These are phyloP conservation scores for Phytophthora podocarpi DNA, from an alignment of 352 stramenopile species.

Conservation along the genomic window DNA sequence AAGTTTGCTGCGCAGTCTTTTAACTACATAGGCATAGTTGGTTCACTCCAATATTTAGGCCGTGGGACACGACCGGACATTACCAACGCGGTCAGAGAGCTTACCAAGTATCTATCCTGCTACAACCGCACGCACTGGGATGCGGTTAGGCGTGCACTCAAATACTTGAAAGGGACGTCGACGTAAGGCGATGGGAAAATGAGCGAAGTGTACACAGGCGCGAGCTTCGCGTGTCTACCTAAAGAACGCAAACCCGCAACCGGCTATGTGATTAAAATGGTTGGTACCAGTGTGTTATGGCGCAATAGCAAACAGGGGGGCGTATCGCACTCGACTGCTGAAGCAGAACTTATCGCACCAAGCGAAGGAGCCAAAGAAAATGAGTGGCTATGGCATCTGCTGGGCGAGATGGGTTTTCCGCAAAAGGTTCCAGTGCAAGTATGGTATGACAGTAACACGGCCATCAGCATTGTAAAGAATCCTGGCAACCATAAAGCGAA, in stretches of 20 bases:
- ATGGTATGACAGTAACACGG: neutral
- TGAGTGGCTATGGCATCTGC: neutral
- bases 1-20: slow-evolving; percentile 25
- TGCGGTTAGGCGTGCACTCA: slow-evolving; percentile 5
- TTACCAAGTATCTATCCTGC: neutral
- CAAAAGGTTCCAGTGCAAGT: slow-evolving; percentile 1
- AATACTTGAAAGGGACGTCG: slow-evolving; percentile 17
- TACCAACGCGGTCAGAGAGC: neutral
- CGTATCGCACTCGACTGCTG: neutral
- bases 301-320: slow-evolving; percentile 4
- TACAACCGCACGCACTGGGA: no score
- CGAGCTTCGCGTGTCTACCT: slow-evolving; percentile 15
- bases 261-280: slow-evolving; percentile 3
- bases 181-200: slow-evolving; percentile 4
- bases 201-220: slow-evolving; percentile 1
- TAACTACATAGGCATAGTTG: slow-evolving; percentile 10
- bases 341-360: neutral
- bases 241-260: slow-evolving; percentile 17
- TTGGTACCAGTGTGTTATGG: neutral
- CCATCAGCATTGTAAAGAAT: no score
- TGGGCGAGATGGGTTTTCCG: neutral
- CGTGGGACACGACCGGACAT: no score
- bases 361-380: neutral
- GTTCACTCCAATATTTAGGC: neutral
- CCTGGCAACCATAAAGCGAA: no score